Evolutionary conservation across 345 rosid species (phyloP).

Genomic region (Ailanthus altissimus): DNA sequence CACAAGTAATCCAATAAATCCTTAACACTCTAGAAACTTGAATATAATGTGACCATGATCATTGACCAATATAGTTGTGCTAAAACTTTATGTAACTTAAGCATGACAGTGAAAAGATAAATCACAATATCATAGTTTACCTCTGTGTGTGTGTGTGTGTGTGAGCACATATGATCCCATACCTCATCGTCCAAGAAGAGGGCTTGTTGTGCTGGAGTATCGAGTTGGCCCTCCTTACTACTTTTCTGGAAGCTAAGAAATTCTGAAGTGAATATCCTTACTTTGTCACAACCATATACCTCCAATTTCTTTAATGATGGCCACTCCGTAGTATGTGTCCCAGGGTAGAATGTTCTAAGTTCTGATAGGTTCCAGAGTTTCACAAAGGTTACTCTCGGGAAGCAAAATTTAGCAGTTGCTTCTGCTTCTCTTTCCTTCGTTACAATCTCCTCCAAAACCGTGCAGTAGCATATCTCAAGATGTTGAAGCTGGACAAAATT

Average conservation of each 20-base stretch:
- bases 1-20: not conserved
- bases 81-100: not conserved
- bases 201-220: not conserved
- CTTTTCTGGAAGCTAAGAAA: not conserved
- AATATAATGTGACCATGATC: not conserved
- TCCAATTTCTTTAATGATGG: constrained; percentile 15
- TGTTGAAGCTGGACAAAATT: constrained; percentile 12
- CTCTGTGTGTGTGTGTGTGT: too few species aligned
- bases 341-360: constrained; percentile 25
- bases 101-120: too few species aligned
- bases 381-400: constrained; percentile 22
- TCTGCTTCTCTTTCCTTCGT: not conserved
- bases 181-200: not conserved
- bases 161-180: not conserved
- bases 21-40: not conserved
- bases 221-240: not conserved
- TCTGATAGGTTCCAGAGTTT: constrained; percentile 1
- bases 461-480: constrained; percentile 18
- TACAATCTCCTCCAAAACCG: constrained; percentile 4
- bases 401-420: not conserved
- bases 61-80: not conserved
- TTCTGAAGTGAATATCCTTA: not conserved
- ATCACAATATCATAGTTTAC: too few species aligned
- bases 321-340: constrained; percentile 14
- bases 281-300: not conserved